phyloP scores from a whole-genome alignment of 495 filamentous ascomycete genomes.

The Daldinia childiae region DNA sequence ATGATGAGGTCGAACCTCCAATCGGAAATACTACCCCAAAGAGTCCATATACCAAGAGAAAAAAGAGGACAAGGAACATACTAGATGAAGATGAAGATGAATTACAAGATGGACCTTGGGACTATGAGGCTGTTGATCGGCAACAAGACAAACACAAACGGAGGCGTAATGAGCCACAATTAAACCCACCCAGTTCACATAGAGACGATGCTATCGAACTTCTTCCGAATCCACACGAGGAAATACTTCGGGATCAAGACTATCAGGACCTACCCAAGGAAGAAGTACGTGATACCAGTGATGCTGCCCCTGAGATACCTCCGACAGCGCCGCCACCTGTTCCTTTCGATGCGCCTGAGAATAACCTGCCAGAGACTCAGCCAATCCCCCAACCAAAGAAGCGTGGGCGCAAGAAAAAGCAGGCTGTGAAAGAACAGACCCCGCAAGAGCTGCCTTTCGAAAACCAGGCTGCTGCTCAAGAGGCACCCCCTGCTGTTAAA shows the following conservation, averaged over 20 bases:
- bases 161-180: conserved; percentile 14
- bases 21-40: not conserved
- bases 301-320: conserved; percentile 16
- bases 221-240: conserved; percentile 15
- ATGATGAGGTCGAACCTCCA: conserved; percentile 4
- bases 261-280: not conserved
- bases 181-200: conserved; percentile 1
- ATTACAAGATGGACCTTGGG: conserved; percentile 15
- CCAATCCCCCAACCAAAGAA: conserved; percentile 33
- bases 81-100: conserved; percentile 42
- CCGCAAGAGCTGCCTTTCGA: conserved; percentile 8
- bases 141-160: conserved; percentile 30
- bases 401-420: conserved; percentile 47
- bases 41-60: conserved; percentile 11
- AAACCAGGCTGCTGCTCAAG: conserved; percentile 7
- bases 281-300: conserved; percentile 5
- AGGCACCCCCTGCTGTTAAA: not conserved
- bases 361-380: conserved; percentile 14
- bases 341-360: conserved; percentile 1
- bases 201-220: conserved; percentile 27
- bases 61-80: conserved; percentile 18
- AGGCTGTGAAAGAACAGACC: conserved; percentile 1
- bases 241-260: not conserved
- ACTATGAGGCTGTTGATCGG: not conserved
- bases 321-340: conserved; percentile 17